phyloP scores from a whole-genome alignment of 139 green algal species.

The Tetradesmus obliquus region DNA sequence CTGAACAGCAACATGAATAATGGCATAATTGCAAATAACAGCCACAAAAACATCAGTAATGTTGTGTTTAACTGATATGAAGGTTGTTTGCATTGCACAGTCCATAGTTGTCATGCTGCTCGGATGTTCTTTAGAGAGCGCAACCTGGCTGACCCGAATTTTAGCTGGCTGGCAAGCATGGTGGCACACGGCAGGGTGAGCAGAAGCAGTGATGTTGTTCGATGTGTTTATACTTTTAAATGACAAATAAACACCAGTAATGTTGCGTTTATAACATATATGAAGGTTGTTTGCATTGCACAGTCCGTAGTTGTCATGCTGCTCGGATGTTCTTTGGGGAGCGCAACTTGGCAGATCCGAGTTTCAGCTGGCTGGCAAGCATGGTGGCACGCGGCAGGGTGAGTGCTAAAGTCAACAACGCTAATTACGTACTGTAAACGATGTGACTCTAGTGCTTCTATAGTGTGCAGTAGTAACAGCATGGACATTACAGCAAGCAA shows the following conservation, averaged over 20 bases:
- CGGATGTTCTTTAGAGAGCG: constrained; percentile 82
- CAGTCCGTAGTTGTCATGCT: no score
- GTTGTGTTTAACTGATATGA: no score
- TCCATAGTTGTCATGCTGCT: not conserved
- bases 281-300: no score
- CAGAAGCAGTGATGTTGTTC: not conserved
- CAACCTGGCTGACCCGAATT: constrained; percentile 48
- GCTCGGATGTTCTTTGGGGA: constrained; percentile 80
- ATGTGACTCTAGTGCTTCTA: no score
- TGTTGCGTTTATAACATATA: no score
- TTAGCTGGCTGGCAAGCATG: constrained; percentile 64
- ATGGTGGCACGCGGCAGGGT: constrained; percentile 53
- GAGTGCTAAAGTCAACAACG: not conserved
- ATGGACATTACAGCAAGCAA: constrained; percentile 44
- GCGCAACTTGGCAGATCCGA: constrained; percentile 56
- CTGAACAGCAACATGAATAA: no score
- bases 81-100: no score
- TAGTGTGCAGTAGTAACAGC: no score
- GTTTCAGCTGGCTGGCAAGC: constrained; percentile 57
- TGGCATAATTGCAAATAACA: no score
- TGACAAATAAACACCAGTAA: no score
- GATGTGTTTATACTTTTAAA: no score
- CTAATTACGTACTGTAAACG: not conserved
- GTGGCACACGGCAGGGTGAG: constrained; percentile 49
- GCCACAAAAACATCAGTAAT: no score